Percentiles rank a stretch among this genome's conserved stretches.
Evolutionary conservation across 306 rosid species (phyloP).

Genomic region (Hippophae gyantsensis): DNA sequence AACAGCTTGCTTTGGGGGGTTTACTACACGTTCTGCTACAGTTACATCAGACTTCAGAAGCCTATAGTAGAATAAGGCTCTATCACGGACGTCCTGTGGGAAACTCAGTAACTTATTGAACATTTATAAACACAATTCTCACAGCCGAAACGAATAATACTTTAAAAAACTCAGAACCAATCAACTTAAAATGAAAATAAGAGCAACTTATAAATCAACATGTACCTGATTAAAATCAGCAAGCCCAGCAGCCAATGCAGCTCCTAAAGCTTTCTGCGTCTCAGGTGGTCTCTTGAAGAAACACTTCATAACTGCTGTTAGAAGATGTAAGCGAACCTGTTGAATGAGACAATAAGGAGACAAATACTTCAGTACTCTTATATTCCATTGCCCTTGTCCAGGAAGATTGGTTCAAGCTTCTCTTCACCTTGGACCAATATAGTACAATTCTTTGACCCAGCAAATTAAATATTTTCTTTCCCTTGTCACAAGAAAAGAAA

Average conservation of each 20-base stretch:
- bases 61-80: conserved; percentile 96
- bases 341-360: conserved; percentile 19
- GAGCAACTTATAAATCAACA: not conserved
- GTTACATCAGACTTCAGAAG: conserved; percentile 67
- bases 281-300: conserved; percentile 98
- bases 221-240: conserved; percentile 90
- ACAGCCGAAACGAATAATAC: not conserved
- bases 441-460: too few relatives aligned
- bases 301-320: conserved; percentile 97
- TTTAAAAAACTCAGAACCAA: not conserved
- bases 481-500: too few relatives aligned
- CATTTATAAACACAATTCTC: conserved; percentile 11
- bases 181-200: not conserved
- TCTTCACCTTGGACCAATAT: too few relatives aligned
- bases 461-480: too few relatives aligned
- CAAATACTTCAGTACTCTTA: not conserved
- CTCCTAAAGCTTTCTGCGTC: conserved; percentile 84
- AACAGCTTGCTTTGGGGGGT: conserved; percentile 99
- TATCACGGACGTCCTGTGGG: conserved; percentile 94
- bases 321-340: conserved; percentile 97
- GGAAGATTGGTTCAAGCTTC: too few relatives aligned
- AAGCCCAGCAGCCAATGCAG: conserved; percentile 91
- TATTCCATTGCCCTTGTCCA: not conserved
- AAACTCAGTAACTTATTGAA: conserved; percentile 30
- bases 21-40: conserved; percentile 80